Percentiles rank a stretch among this genome's conserved stretches.
These are phyloP conservation scores for Abrus pulchellus DNA, from an alignment of 306 rosid species.

Conservation along the genomic window DNA sequence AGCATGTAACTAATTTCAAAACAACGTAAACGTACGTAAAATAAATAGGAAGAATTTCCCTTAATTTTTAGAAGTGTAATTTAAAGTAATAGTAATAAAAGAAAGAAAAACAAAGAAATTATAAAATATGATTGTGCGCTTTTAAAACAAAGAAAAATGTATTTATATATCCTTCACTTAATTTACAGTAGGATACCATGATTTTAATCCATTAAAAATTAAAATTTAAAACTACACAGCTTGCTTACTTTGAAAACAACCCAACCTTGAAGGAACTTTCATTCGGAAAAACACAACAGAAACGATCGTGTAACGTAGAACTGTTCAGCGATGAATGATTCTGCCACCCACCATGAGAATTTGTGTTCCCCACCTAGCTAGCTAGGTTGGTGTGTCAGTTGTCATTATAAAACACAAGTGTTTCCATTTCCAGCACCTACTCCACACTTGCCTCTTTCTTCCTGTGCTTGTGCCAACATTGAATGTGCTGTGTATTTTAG, in stretches of 20 bases:
- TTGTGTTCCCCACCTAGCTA: neutral
- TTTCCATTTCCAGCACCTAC: neutral
- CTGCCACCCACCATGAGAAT: neutral
- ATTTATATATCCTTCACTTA: neutral
- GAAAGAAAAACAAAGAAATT: no score
- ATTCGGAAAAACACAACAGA: neutral
- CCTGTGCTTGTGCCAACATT: neutral
- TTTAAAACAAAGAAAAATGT: no score
- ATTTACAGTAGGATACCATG: neutral
- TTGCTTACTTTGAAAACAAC: neutral
- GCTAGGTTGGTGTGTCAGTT: neutral
- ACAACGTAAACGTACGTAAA: no score
- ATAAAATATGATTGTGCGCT: no score
- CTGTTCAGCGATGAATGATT: neutral
- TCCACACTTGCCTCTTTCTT: slow-evolving; percentile 3
- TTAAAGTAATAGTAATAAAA: no score
- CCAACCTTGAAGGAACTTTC: neutral
- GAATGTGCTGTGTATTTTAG: no score
- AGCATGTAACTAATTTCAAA: no score
- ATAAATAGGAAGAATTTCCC: no score
- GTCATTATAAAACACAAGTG: neutral
- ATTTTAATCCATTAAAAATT: neutral
- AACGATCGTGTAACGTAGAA: neutral
- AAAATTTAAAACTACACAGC: neutral
- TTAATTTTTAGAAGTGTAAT: no score